Base-by-base conservation (phyloP, 352 stramenopile genomes). In the Globisporangium ultimum region DNA sequence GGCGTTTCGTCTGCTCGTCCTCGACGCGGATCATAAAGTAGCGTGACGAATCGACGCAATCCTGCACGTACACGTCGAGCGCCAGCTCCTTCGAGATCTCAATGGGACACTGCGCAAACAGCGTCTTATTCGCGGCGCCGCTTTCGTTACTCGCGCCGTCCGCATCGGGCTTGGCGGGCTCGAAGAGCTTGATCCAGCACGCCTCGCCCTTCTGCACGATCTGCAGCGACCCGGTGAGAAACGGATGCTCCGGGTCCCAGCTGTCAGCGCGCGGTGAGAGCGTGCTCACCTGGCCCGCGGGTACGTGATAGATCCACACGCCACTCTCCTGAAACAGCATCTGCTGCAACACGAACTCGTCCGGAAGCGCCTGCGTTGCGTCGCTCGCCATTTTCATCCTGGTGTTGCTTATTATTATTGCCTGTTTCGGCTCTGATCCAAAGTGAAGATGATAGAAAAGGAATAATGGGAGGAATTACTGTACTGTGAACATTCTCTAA, bases 11-110 rank as follows among this genome's bases (percentile, higher is more conserved):
- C 41, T 71, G 58, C 54, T 89, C 80, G 63, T 95, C 86, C 56
- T 92, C 84, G 53, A 93, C 77, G 54, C 86, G 86, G 17, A 95
- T 34, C 79, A 95, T 92, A 38, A 95, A 95, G 67, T 95, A 95
- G 28, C 86, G 82, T 51, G 86, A 95, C 53, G 86, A 93, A 63
- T 95, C 86, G 49, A 88, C 82, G 48, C 84, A 95, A 63, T 95
- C 84, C 48, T 93, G 86, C 17, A 95, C 76, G 62, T 90, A 93
- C 45, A 86, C 68, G 40, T 89, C 80, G 24, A 95, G 71, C 36
- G 68, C 14, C 24, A 86, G 66, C 22, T 90, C 81, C 13, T 54
- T 67, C 14, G 80, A 71, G 63, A 95, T 88, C 50, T 80, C 74
- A 14, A 95, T 63, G 8, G 86, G 84, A 38, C 86, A 93, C 60